These are phyloP conservation scores for Thoreauomyces humboldtii DNA, from an alignment of 192 early-diverging fungal species.

Conservation along the genomic window DNA sequence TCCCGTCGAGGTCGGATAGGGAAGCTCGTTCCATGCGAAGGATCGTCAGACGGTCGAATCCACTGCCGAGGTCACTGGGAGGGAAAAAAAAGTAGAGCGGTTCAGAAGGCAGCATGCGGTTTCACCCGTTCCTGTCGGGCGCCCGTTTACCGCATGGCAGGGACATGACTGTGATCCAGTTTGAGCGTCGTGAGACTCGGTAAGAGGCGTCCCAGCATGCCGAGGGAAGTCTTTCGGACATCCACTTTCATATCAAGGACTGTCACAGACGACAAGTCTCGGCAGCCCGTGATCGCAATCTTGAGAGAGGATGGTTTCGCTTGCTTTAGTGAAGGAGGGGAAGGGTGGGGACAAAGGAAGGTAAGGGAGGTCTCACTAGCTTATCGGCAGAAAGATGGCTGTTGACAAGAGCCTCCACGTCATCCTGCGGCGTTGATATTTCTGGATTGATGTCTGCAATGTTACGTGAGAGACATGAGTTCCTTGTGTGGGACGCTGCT, in stretches of 20 bases:
- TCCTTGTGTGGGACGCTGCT: no score
- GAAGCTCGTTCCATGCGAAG: slow-evolving; percentile 47
- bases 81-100: neutral
- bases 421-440: slow-evolving; percentile 35
- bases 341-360: no score
- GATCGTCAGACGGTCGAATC: slow-evolving; percentile 37
- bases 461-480: no score
- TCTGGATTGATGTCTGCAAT: slow-evolving; percentile 37
- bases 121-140: neutral
- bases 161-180: slow-evolving; percentile 44
- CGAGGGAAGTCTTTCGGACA: slow-evolving; percentile 36
- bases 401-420: slow-evolving; percentile 38
- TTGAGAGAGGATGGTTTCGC: no score
- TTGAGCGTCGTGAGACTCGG: slow-evolving; percentile 30
- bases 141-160: slow-evolving; percentile 33
- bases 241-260: slow-evolving; percentile 42
- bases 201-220: slow-evolving; percentile 33
- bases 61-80: slow-evolving; percentile 46
- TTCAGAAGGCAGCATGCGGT: neutral
- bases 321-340: no score
- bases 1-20: slow-evolving; percentile 42
- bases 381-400: slow-evolving; percentile 37
- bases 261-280: slow-evolving; percentile 29
- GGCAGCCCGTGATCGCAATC: slow-evolving; percentile 21
- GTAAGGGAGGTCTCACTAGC: no score